Evolutionary conservation across 1,284 basidiomycete genomes (phyloP).

Genomic region (Microbotryum violaceum): DNA sequence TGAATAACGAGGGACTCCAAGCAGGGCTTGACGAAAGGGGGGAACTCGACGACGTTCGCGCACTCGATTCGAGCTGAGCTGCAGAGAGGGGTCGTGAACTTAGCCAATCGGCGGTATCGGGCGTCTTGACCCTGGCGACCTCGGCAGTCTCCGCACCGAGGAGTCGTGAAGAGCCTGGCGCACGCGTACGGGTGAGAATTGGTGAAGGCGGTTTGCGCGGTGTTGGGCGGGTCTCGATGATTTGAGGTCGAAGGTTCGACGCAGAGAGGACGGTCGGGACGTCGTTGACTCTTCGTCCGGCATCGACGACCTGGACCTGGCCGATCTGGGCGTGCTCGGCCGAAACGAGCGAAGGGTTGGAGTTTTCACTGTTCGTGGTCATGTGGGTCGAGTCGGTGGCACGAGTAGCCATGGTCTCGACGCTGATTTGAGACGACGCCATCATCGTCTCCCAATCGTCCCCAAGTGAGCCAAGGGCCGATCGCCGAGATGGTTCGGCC

Average conservation of each 20-base stretch:
- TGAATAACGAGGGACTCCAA: too few species aligned
- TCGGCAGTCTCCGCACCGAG: not conserved
- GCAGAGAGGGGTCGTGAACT: too few species aligned
- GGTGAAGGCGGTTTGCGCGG: not conserved
- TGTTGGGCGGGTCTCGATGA: not conserved
- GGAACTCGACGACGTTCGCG: too few species aligned
- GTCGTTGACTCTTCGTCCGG: too few species aligned
- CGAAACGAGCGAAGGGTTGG: not conserved
- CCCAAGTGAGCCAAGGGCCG: not conserved
- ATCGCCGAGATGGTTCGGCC: not conserved
- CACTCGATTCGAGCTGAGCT: too few species aligned
- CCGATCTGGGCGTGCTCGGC: not conserved
- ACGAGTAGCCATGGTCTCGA: conserved; percentile 26
- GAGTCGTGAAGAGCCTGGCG: conserved; percentile 5
- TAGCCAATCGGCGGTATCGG: too few species aligned
- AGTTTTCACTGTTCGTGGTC: conserved; percentile 2
- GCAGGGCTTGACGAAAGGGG: too few species aligned
- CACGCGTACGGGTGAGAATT: not conserved
- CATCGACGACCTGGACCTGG: not conserved
- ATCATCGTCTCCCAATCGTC: conserved; percentile 3
- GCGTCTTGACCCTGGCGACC: too few species aligned
- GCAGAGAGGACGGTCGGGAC: not conserved
- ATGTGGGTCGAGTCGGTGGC: conserved; percentile 22
- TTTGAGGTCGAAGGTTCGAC: not conserved
- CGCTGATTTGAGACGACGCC: conserved; percentile 7